Percentiles rank a stretch among this genome's conserved stretches.
These are phyloP conservation scores for Penicillium odoratum DNA, from an alignment of 495 filamentous ascomycete species.

Conservation along the genomic window DNA sequence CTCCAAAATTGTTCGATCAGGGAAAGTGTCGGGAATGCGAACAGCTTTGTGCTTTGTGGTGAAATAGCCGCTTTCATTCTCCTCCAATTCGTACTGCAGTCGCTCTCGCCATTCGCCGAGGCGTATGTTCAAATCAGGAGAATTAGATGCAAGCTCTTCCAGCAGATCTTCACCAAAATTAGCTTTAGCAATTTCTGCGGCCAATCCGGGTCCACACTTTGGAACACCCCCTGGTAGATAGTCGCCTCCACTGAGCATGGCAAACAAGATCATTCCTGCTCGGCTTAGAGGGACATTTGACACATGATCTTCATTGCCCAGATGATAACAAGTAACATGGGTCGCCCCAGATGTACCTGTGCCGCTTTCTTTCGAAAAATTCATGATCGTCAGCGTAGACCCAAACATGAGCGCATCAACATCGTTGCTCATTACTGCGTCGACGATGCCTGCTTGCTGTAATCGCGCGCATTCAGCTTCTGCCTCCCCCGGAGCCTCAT, in stretches of 20 bases:
- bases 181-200: slow-evolving; percentile 85
- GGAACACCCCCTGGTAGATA: slow-evolving; percentile 89
- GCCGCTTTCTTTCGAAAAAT: slow-evolving; percentile 75
- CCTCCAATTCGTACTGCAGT: slow-evolving; percentile 71
- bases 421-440: slow-evolving; percentile 95
- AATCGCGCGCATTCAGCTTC: slow-evolving; percentile 94
- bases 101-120: slow-evolving; percentile 72
- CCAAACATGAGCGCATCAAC: slow-evolving; percentile 99
- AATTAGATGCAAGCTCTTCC: slow-evolving; percentile 48
- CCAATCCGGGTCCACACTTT: slow-evolving; percentile 80
- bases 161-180: slow-evolving; percentile 84
- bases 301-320: slow-evolving; percentile 34
- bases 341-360: slow-evolving; percentile 69
- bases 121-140: slow-evolving; percentile 43
- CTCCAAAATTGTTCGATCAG: slow-evolving; percentile 71
- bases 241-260: slow-evolving; percentile 94
- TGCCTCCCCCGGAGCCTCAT: slow-evolving; percentile 91
- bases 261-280: slow-evolving; percentile 91
- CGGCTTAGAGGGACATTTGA: slow-evolving; percentile 62
- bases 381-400: slow-evolving; percentile 70
- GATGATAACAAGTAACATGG: slow-evolving; percentile 78
- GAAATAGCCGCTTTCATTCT: slow-evolving; percentile 85
- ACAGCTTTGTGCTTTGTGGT: slow-evolving; percentile 69
- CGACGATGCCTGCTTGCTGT: slow-evolving; percentile 81
- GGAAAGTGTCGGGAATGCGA: slow-evolving; percentile 77